Conservation (phyloP, 1,284 basidiomycete genomes). For the Ceratobasidium sp. region DNA sequence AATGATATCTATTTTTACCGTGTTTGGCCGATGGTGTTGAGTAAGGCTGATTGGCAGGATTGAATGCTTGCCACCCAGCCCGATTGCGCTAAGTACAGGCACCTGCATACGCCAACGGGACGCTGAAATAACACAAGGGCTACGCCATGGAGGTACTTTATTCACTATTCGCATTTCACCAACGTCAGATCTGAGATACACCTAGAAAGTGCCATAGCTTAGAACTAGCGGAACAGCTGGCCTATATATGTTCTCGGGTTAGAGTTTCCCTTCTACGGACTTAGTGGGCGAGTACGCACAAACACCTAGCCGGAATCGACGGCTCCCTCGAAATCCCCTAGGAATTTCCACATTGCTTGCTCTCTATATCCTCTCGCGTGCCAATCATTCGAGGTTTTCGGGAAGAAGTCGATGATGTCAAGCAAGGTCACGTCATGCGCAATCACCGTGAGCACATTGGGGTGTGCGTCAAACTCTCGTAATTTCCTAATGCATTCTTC, state of each 20-base stretch:
- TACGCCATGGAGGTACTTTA: too few relatives aligned
- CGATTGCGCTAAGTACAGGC: background rate
- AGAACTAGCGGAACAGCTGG: too few relatives aligned
- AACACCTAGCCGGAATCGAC: background rate
- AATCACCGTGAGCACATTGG: conserved; percentile 29
- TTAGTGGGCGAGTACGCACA: too few relatives aligned
- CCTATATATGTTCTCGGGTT: too few relatives aligned
- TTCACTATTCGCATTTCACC: too few relatives aligned
- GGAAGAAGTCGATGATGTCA: conserved; percentile 31
- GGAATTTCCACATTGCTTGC: conserved; percentile 27
- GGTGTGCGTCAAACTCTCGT: conserved; percentile 16
- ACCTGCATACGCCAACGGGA: too few relatives aligned
- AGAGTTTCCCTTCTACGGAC: too few relatives aligned
- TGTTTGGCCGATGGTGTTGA: background rate
- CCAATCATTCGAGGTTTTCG: conserved; percentile 31
- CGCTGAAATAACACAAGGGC: too few relatives aligned
- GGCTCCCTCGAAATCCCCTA: conserved; percentile 20
- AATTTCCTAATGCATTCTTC: conserved; percentile 20
- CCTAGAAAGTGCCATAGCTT: too few relatives aligned
- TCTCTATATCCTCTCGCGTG: conserved; percentile 12
- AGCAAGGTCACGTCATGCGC: conserved; percentile 33
- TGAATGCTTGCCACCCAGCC: background rate
- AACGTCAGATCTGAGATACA: too few relatives aligned
- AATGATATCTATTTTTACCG: background rate
- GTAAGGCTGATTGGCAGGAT: background rate